A percentile compares a stretch with the other conserved stretches of the same genome.
Conservation (phyloP, 345 rosid genomes). For the Populus alba region DNA sequence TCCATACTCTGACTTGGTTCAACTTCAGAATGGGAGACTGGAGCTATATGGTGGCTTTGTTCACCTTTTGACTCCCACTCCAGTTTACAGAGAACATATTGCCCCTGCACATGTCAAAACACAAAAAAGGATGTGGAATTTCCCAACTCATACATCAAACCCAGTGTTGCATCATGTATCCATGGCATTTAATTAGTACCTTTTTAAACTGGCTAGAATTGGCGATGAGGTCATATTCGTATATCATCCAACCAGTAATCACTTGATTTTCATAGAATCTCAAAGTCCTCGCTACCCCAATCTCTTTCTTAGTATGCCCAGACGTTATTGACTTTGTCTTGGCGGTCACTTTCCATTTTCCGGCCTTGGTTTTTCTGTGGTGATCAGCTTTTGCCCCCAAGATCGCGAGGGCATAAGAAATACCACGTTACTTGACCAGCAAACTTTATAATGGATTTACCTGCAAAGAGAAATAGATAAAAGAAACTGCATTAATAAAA, state of each 20-base stretch:
- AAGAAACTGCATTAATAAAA: not conserved
- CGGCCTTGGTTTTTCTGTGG: not conserved
- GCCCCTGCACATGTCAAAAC: slow-evolving; percentile 14
- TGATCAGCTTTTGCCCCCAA: not conserved
- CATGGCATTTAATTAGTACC: not conserved
- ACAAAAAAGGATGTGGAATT: not conserved
- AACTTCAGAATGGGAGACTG: not conserved
- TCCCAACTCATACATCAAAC: not conserved
- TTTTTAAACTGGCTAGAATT: not conserved
- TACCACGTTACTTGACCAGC: slow-evolving; percentile 9
- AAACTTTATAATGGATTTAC: not conserved
- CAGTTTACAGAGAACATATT: slow-evolving; percentile 32
- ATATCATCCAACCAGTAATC: slow-evolving; percentile 5
- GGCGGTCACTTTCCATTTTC: not conserved
- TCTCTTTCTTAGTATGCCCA: not conserved
- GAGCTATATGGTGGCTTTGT: not conserved
- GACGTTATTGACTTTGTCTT: not conserved
- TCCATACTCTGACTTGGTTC: not conserved
- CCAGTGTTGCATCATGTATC: not conserved
- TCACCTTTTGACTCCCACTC: not conserved
- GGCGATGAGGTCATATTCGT: slow-evolving; percentile 9
- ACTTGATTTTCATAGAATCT: not conserved
- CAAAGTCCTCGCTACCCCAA: not conserved
- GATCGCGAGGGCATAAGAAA: not conserved
- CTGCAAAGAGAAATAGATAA: not conserved